Base-by-base conservation (phyloP, 495 filamentous ascomycete species). In the Aspergillus egyptiacus region DNA sequence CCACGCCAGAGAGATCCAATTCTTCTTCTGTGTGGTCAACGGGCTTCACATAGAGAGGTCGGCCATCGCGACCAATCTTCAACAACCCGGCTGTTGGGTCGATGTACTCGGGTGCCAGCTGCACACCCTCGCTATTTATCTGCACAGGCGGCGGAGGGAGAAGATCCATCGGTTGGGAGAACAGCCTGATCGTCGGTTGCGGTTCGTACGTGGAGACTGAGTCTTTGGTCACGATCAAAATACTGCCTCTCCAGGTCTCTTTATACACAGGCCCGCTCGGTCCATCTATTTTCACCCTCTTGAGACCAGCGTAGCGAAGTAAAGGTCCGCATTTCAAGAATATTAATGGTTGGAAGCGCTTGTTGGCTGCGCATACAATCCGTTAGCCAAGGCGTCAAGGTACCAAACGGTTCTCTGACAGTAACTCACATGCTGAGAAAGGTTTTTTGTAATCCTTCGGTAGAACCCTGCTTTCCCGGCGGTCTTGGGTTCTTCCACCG, bases 161-260 rank as follows among this genome's bases (percentile, higher is more conserved):
- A 19, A 94, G 74, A 53, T 94, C 86, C 66, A 88, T 85, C 1
- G 89, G 84, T 59, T 96, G 90, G 13, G 79, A 79, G 63, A 96
- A 98, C 3, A 98, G 59, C 35, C 89, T 77, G 46, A 97, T 67
- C 3, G 76, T 84, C 14, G 93, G 93, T 6, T 77, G 73, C 17
- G 79, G 77, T n/a, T 87, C 79, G 61, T 95, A 95, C 2, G 82
- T 83, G 4, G 90, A 96, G 19, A 83, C 73, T 7, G 78, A 75
- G 58, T 97, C 91, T 28, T 77, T 74, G 0, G 93, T 96, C 25
- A 97, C 89, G 48, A 97, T 93, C 87, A 98, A 86, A 22, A 97
- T 74, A 50, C 81, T 90, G 20, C 93, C 93, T 66, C 89, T 80
- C 93, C 93, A 98, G 19, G 89, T 84, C 50, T 95, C 89, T 49